Evolutionary conservation across 2,329 filamentous ascomycete species (phyloP).

Genomic region (Fusarium chlamydosporum): DNA sequence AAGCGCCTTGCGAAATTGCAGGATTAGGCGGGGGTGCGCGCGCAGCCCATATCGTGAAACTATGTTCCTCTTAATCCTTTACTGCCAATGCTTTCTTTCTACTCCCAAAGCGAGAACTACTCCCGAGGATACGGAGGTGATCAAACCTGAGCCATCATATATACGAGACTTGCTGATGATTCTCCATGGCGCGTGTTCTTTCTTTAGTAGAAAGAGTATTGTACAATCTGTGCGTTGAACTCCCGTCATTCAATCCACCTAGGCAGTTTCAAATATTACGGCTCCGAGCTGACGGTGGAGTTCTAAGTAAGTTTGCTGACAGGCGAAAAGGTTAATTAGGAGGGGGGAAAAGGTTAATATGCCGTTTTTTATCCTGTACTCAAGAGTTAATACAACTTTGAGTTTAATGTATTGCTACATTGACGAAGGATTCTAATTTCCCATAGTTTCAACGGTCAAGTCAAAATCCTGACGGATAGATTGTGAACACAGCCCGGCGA

Average conservation of each 20-base stretch:
- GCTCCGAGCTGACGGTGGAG: conserved; percentile 7
- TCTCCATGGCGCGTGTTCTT: conserved; percentile 6
- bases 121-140: neutral
- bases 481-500: neutral
- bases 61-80: conserved; percentile 5
- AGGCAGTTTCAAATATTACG: conserved; percentile 24
- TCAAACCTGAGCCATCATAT: conserved; percentile 4
- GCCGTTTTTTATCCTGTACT: neutral
- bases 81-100: conserved; percentile 1
- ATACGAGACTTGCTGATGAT: conserved; percentile 12
- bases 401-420: conserved; percentile 4
- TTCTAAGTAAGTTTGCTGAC: neutral
- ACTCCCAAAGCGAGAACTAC: neutral
- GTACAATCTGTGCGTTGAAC: conserved; percentile 3
- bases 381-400: neutral
- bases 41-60: conserved; percentile 1
- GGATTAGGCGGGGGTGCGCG: neutral
- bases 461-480: neutral
- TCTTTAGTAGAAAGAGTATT: neutral
- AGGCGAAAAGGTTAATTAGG: neutral
- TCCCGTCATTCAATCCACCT: conserved; percentile 24
- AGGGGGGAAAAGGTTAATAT: neutral
- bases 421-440: neutral
- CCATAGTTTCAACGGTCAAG: conserved; percentile 3
- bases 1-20: conserved; percentile 10